Percentiles rank a stretch among this genome's conserved stretches.
Evolutionary conservation across 805 yeast species (phyloP).

Genomic region (Yarrowia hollandica): DNA sequence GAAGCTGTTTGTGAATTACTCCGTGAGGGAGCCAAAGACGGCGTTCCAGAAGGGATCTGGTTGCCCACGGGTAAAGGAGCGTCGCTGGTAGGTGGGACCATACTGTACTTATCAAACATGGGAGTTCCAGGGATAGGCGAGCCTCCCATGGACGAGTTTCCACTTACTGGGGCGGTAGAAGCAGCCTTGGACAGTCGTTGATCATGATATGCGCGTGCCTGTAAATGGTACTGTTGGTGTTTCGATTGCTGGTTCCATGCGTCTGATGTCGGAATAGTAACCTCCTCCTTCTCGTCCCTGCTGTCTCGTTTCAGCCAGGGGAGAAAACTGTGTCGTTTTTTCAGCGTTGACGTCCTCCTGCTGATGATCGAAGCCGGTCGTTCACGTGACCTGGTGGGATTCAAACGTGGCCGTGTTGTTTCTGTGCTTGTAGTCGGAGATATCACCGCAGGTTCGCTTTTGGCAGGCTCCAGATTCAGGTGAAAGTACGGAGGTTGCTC

Average conservation of each 20-base stretch:
- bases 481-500: background rate
- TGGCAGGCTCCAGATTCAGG: constrained; percentile 1
- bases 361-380: constrained; percentile 15
- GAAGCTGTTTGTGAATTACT: constrained; percentile 1
- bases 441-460: background rate
- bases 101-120: constrained; percentile 1
- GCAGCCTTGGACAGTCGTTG: constrained; percentile 6
- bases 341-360: background rate
- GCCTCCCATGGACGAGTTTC: constrained; percentile 4
- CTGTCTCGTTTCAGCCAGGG: constrained; percentile 15
- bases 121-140: constrained; percentile 7
- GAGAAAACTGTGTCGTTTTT: constrained; percentile 14
- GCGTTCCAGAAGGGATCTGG: constrained; percentile 12
- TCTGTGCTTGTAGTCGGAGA: constrained; percentile 4
- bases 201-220: constrained; percentile 9
- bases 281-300: background rate
- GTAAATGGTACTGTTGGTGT: constrained; percentile 13
- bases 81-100: constrained; percentile 2
- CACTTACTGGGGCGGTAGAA: background rate
- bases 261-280: background rate
- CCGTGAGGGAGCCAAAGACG: background rate
- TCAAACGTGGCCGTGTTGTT: background rate
- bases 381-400: background rate
- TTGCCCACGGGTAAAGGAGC: constrained; percentile 10
- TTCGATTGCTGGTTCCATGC: constrained; percentile 21